phyloP scores from a whole-genome alignment of 768 basidiomycete genomes.

The Tylopilus sp. region DNA sequence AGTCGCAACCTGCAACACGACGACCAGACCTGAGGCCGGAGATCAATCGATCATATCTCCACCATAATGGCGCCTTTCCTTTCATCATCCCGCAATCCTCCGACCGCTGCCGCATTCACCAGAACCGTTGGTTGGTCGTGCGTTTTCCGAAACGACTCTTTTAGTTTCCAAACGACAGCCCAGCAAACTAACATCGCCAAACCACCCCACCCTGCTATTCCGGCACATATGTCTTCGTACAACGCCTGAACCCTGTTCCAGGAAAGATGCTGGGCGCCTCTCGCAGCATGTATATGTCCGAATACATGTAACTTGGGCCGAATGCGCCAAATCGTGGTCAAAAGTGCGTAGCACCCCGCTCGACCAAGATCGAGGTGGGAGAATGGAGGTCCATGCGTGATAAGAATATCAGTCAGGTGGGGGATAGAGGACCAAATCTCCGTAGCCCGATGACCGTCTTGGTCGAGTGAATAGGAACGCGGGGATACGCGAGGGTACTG shows the following conservation, averaged over 20 bases:
- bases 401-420: not conserved
- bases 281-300: slow-evolving; percentile 12
- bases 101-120: slow-evolving; percentile 5
- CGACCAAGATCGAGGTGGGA: slow-evolving; percentile 1
- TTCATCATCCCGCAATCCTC: slow-evolving; percentile 8
- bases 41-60: slow-evolving; percentile 5
- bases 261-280: not conserved
- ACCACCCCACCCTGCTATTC: not conserved
- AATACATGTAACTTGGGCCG: slow-evolving; percentile 9
- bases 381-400: slow-evolving; percentile 4
- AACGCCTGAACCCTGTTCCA: slow-evolving; percentile 3
- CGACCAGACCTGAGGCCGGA: not conserved
- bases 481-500: slow-evolving; percentile 9
- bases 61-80: slow-evolving; percentile 2
- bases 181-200: not conserved
- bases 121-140: not conserved
- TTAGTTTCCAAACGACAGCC: not conserved
- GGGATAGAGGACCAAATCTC: slow-evolving; percentile 1
- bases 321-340: slow-evolving; percentile 3
- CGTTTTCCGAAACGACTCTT: not conserved
- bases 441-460: not conserved
- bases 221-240: slow-evolving; percentile 8
- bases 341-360: slow-evolving; percentile 5
- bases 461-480: not conserved
- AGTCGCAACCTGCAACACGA: not conserved